Evolutionary conservation across 768 basidiomycete species (phyloP), one percentile per base, ranked within the genome.

Genomic region (Phanerodontia chrysosporium): DNA sequence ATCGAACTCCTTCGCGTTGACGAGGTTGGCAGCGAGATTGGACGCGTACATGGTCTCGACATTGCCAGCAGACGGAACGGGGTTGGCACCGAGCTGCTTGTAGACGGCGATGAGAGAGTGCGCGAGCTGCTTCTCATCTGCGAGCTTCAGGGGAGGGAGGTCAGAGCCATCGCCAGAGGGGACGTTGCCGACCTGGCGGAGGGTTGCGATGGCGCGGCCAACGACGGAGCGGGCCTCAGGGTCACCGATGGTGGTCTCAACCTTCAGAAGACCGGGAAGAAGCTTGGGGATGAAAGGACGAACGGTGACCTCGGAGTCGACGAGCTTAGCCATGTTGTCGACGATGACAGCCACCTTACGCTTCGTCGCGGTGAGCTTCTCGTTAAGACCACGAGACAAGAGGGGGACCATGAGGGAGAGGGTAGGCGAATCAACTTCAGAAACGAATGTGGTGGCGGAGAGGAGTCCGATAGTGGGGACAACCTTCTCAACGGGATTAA

Each of bases 401-500:
- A 98, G 87, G 70, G 95, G 95, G 60, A 95, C 95, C 93, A 98
- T 97, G 65, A 98, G 86, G 67, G 95, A 97, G 65, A 97, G 89
- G 65, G 95, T 96, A 57, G 94, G 83, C 53, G 95, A 94, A 69
- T 97, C 95, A 77, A 98, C 95, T 82, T 98, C 95, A 55, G 95
- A 92, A 92, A 98, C 95, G 87, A 97, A 98, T 75, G 95, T 98
- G 76, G 95, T 98, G 59, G 95, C 86, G 76, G 95, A 94, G 77
- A 98, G 93, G 78, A 96, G 90, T 62, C 83, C 83, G 69, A 98
- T 92, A 69, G 95, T 97, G 68, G 86, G 89, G 69, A 95, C 90
- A 60, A 98, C 95, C 86, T 99, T 97, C 81, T 99, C 96, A 64
- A 98, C 94, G 69, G 97, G 97, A 83, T 99, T 95, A 78, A 98